Base-by-base conservation (phyloP, 768 basidiomycete genomes). In the Imleria badia region DNA sequence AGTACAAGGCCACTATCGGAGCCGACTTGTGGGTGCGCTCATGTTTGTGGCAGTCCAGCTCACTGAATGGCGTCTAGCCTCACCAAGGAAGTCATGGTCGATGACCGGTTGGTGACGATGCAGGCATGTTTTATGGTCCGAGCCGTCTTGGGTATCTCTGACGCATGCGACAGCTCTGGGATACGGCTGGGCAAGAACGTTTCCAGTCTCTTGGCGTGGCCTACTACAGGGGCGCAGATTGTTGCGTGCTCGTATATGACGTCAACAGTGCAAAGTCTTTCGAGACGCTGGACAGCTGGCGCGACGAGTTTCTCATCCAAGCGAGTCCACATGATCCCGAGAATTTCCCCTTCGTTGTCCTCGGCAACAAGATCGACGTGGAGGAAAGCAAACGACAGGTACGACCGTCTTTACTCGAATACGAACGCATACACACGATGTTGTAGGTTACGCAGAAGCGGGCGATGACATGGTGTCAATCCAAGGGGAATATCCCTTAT, bases 351-450 rank as follows among this genome's bases (percentile, higher is more conserved):
- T 99, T 99, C 66, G 95, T 99, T 52, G 96, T 99, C 13, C 76
- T 99, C 55, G 97, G 97, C n/a, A 99, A 99, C 78, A 99, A 99
- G 92, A 96, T 99, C 71, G 97, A 99, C 71, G 92, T 98, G 66
- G 97, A 98, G 76, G 97, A 98, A 78, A 90, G 87, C 72, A 98
- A 98, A 74, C 86, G 96, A 60, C 94, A 97, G 85, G 95, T 94
- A 53, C 57, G 81, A 64, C 19, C 3, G 7, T 38, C 29, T 6
- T 20, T 40, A 15, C 38, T 36, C 19, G 29, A 35, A 30, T 6
- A n/a, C 36, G 52, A 38, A 31, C 40, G 2, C 34, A 5, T 22
- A 26, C 15, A 57, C 42, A 61, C 26, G 48, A 39, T 26, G 30
- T 23, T 45, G 17, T 62, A 96, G 94, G 95, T 99, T 26, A 93